phyloP scores from a whole-genome alignment of 1,284 basidiomycete genomes.

The Apiotrichum veenhuisii region DNA sequence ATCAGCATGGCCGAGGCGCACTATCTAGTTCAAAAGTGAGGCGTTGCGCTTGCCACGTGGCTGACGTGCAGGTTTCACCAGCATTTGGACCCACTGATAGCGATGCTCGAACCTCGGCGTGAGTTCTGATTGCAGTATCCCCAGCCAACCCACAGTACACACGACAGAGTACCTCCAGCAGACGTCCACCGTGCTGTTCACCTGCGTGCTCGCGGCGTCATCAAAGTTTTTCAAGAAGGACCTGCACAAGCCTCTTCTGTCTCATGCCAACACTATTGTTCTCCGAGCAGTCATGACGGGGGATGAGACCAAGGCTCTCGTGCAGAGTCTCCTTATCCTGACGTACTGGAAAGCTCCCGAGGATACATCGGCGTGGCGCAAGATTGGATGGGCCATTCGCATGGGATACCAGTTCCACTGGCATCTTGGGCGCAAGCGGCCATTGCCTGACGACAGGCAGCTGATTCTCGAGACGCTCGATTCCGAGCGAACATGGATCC shows the following conservation, averaged over 20 bases:
- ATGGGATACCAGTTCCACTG: constrained; percentile 17
- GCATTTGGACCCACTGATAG: constrained; percentile 12
- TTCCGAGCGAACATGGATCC: constrained; percentile 6
- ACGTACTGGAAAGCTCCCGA: constrained; percentile 18
- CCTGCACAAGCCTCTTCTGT: not conserved
- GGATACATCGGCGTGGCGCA: constrained; percentile 23
- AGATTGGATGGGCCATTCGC: constrained; percentile 19
- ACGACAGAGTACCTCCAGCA: constrained; percentile 7
- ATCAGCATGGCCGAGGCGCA: not conserved
- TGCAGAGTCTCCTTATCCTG: constrained; percentile 15
- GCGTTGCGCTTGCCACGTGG: not conserved
- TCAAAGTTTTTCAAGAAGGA: constrained; percentile 11
- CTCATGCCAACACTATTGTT: constrained; percentile 12
- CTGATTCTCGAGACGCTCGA: constrained; percentile 2
- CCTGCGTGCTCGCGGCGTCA: constrained; percentile 11
- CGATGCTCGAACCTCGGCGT: constrained; percentile 13
- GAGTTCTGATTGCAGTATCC: not conserved
- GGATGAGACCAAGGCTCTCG: constrained; percentile 4
- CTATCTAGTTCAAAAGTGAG: not conserved
- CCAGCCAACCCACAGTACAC: constrained; percentile 5
- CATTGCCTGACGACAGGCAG: constrained; percentile 1
- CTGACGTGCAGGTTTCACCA: not conserved
- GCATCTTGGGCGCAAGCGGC: constrained; percentile 1
- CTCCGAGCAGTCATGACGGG: constrained; percentile 4
- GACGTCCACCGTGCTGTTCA: constrained; percentile 9